Conservation (phyloP, 345 rosid genomes). For the Mallotus nudiflorus region DNA sequence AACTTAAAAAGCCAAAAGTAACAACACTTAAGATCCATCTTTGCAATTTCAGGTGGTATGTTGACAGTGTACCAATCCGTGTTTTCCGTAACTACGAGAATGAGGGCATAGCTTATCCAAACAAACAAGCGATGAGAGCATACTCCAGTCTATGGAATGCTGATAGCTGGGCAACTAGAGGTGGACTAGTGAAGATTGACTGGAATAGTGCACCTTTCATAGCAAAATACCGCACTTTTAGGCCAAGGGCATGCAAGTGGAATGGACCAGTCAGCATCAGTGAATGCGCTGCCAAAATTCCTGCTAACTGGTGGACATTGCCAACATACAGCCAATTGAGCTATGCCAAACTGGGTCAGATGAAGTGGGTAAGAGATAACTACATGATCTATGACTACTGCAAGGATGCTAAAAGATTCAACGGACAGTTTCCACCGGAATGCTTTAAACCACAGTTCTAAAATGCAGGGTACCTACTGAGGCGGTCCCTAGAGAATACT, state of each 20-base stretch:
- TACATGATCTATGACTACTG: conserved; percentile 73
- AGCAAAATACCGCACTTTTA: conserved; percentile 48
- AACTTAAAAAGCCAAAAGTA: not conserved
- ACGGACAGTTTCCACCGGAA: conserved; percentile 62
- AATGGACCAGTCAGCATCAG: conserved; percentile 48
- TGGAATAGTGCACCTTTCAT: conserved; percentile 59
- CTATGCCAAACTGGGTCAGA: conserved; percentile 33
- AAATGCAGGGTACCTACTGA: not conserved
- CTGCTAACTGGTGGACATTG: conserved; percentile 62
- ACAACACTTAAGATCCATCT: conserved; percentile 4
- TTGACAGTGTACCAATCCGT: conserved; percentile 58
- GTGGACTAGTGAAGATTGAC: conserved; percentile 63
- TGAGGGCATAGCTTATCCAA: conserved; percentile 60
- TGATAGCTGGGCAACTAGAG: conserved; percentile 76
- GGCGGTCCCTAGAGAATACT: not conserved
- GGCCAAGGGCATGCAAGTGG: conserved; percentile 67
- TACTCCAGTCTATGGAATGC: conserved; percentile 74
- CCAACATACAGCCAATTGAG: conserved; percentile 49
- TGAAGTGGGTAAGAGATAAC: conserved; percentile 54
- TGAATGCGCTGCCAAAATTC: conserved; percentile 39
- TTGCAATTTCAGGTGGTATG: conserved; percentile 54
- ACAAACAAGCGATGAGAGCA: conserved; percentile 70
- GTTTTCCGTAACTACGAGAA: conserved; percentile 57
- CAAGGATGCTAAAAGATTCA: conserved; percentile 56
- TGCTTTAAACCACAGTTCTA: conserved; percentile 62